These are phyloP conservation scores for Chalaropsis ovoidea DNA, from an alignment of 2,329 filamentous ascomycete species.

Conservation along the genomic window DNA sequence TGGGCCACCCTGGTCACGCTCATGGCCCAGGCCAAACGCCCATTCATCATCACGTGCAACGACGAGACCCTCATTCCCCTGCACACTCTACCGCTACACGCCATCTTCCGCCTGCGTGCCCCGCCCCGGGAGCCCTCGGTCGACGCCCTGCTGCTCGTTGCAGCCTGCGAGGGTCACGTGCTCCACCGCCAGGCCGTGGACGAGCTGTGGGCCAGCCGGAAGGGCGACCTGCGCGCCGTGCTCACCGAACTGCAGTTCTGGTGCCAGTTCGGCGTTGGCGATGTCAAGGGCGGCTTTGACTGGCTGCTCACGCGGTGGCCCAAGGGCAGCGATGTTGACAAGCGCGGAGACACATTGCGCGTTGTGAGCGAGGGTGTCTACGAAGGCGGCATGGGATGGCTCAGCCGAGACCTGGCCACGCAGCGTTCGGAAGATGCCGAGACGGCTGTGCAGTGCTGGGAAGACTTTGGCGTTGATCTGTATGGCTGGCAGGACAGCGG, in stretches of 20 bases:
- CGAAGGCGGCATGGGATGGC: conserved; percentile 63
- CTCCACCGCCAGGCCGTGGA: conserved; percentile 57
- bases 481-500: conserved; percentile 41
- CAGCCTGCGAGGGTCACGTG: conserved; percentile 80
- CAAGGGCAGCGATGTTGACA: conserved; percentile 57
- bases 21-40: conserved; percentile 75
- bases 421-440: conserved; percentile 35
- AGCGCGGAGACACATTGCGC: conserved; percentile 56
- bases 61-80: conserved; percentile 74
- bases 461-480: conserved; percentile 56
- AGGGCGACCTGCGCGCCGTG: conserved; percentile 65
- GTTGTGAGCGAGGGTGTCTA: conserved; percentile 79
- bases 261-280: conserved; percentile 93
- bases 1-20: conserved; percentile 74
- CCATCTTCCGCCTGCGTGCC: conserved; percentile 64
- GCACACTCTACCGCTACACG: conserved; percentile 65
- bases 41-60: conserved; percentile 92
- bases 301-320: conserved; percentile 81
- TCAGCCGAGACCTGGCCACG: conserved; percentile 50
- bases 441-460: conserved; percentile 53
- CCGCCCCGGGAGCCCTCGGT: conserved; percentile 58
- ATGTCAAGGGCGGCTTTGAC: conserved; percentile 73
- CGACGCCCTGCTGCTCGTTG: conserved; percentile 71
- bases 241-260: conserved; percentile 84
- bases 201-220: conserved; percentile 58